Conservation (phyloP, 2,329 filamentous ascomycete species). For the Sordariomycetes sp. region DNA sequence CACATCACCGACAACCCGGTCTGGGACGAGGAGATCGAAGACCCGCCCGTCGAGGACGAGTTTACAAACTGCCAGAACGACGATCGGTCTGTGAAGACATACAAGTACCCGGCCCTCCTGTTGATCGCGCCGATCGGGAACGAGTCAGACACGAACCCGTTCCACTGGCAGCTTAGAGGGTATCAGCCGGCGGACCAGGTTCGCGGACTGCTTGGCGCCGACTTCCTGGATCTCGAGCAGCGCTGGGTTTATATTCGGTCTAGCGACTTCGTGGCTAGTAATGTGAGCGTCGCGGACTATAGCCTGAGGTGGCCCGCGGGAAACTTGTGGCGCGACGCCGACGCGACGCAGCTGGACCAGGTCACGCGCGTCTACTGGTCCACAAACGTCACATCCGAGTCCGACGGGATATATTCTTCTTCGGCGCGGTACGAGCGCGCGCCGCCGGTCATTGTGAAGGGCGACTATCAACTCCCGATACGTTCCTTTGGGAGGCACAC, state of each 20-base stretch:
- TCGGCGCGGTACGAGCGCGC: conserved; percentile 6
- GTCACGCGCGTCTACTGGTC: conserved; percentile 8
- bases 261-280: conserved; percentile 8
- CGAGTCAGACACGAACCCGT: conserved; percentile 8
- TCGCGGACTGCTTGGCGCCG: background rate
- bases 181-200: conserved; percentile 6
- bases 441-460: background rate
- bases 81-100: conserved; percentile 6
- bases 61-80: conserved; percentile 7
- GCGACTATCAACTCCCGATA: conserved; percentile 1
- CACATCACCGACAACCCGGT: conserved; percentile 6
- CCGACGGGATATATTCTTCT: conserved; percentile 4
- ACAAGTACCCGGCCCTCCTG: conserved; percentile 8
- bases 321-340: conserved; percentile 2
- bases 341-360: conserved; percentile 5
- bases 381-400: conserved; percentile 6
- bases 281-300: background rate
- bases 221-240: conserved; percentile 7
- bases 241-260: conserved; percentile 9
- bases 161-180: conserved; percentile 8
- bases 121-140: conserved; percentile 8
- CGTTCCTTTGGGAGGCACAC: background rate
- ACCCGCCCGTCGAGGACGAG: background rate
- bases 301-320: background rate
- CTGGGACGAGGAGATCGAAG: conserved; percentile 5